Evolutionary conservation across 2,329 filamentous ascomycete species (phyloP).

Genomic region (Hymenoscyphus linearis): DNA sequence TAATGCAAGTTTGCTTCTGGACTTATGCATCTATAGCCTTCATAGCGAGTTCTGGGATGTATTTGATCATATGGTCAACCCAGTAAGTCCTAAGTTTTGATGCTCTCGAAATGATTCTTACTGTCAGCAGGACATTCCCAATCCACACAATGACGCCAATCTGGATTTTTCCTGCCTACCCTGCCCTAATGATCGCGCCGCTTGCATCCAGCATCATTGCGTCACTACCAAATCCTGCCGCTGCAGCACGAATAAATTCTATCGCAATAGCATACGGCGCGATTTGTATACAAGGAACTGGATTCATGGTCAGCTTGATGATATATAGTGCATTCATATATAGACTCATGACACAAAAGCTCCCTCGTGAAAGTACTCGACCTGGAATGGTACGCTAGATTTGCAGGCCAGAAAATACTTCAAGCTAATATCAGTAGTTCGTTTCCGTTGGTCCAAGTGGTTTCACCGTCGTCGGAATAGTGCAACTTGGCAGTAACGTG

Average conservation of each 20-base stretch:
- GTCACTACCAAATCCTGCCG: conserved; percentile 18
- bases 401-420: neutral
- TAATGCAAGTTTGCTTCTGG: conserved; percentile 69
- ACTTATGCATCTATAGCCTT: conserved; percentile 65
- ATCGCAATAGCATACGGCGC: conserved; percentile 45
- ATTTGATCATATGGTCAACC: conserved; percentile 65
- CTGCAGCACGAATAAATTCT: conserved; percentile 38
- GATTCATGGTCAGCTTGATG: conserved; percentile 61
- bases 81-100: conserved; percentile 40
- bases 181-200: conserved; percentile 69
- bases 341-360: conserved; percentile 80
- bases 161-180: conserved; percentile 85
- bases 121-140: conserved; percentile 43
- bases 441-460: conserved; percentile 66
- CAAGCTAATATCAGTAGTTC: conserved; percentile 45
- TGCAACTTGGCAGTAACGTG: conserved; percentile 32
- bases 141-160: conserved; percentile 82
- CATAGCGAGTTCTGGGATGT: conserved; percentile 63
- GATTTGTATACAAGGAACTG: conserved; percentile 48
- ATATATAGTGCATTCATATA: conserved; percentile 82
- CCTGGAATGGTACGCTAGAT: conserved; percentile 57
- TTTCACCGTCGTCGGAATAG: conserved; percentile 57
- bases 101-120: neutral
- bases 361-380: conserved; percentile 68
- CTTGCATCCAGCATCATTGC: conserved; percentile 55